Percentiles rank a stretch among this genome's conserved stretches.
These are phyloP conservation scores for Symbiodinium natans DNA, from an alignment of 73 alveolate genomes.

Conservation along the genomic window DNA sequence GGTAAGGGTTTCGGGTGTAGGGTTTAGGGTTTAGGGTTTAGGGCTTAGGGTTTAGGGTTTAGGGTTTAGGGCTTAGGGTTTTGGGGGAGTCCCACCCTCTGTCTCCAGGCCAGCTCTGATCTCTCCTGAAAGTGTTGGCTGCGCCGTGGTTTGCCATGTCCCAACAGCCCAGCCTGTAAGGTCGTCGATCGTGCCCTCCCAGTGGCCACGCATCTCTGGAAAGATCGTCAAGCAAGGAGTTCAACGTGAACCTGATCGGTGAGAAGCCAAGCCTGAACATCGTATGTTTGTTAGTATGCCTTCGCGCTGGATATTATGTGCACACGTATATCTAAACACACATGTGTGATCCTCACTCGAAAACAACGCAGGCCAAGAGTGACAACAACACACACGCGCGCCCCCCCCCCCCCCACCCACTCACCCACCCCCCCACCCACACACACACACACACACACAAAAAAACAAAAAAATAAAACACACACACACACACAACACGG, in stretches of 20 bases:
- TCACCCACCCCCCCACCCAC: background rate
- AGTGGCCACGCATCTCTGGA: conserved; percentile 99
- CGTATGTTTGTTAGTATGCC: background rate
- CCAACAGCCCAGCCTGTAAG: conserved; percentile 53
- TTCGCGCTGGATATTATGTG: background rate
- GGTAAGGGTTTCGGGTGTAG: no score
- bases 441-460: background rate
- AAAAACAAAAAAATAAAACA: background rate
- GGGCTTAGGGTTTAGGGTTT: no score
- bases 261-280: background rate
- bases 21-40: no score
- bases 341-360: background rate
- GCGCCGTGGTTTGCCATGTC: background rate
- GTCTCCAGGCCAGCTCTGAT: background rate
- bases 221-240: conserved; percentile 99
- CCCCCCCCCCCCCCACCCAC: background rate
- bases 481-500: background rate
- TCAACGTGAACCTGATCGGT: conserved; percentile 96
- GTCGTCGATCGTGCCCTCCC: conserved; percentile 83
- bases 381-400: background rate
- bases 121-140: no score
- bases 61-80: background rate
- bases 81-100: background rate
- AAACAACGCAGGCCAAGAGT: background rate
- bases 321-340: background rate